Evolutionary conservation across 352 stramenopile genomes (phyloP).

Genomic region (Pythium pyrilobum): DNA sequence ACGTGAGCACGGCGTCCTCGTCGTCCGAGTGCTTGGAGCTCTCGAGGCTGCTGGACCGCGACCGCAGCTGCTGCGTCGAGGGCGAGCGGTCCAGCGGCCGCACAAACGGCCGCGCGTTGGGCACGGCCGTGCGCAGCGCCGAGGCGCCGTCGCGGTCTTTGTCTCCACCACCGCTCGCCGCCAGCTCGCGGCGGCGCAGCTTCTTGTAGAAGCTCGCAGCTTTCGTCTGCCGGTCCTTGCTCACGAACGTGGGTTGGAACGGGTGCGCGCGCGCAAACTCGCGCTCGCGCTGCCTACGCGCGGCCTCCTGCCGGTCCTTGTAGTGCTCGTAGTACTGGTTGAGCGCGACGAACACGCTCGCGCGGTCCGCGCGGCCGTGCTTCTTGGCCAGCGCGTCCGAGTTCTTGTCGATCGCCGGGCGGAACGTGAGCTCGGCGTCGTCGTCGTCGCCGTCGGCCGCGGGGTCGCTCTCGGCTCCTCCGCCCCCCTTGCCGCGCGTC

Average conservation of each 20-base stretch:
- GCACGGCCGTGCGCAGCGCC: conserved; percentile 41
- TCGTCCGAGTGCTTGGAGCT: conserved; percentile 31
- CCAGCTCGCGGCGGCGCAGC: conserved; percentile 25
- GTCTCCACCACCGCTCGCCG: conserved; percentile 16
- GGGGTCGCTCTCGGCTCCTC: conserved; percentile 14
- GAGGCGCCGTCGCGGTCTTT: conserved; percentile 16
- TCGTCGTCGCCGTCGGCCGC: conserved; percentile 18
- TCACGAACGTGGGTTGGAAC: conserved; percentile 54
- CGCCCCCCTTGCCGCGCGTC: conserved; percentile 30
- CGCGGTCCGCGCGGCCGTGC: conserved; percentile 43
- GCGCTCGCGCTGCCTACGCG: conserved; percentile 43
- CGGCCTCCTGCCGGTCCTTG: conserved; percentile 44
- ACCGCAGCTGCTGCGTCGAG: conserved; percentile 4
- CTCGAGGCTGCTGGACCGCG: conserved; percentile 28
- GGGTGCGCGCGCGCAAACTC: conserved; percentile 56
- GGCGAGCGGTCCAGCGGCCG: conserved; percentile 42
- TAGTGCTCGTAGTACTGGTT: conserved; percentile 78
- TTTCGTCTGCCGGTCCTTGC: conserved; percentile 34
- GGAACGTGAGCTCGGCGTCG: conserved; percentile 59
- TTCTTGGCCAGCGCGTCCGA: conserved; percentile 56
- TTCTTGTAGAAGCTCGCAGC: conserved; percentile 52
- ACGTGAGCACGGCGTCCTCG: conserved; percentile 54
- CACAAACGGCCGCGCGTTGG: conserved; percentile 53
- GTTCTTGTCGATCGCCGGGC: conserved; percentile 63
- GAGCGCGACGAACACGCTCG: conserved; percentile 63